These are phyloP conservation scores for Fusarium clavum DNA, from an alignment of 2,329 filamentous ascomycete species.

Conservation along the genomic window DNA sequence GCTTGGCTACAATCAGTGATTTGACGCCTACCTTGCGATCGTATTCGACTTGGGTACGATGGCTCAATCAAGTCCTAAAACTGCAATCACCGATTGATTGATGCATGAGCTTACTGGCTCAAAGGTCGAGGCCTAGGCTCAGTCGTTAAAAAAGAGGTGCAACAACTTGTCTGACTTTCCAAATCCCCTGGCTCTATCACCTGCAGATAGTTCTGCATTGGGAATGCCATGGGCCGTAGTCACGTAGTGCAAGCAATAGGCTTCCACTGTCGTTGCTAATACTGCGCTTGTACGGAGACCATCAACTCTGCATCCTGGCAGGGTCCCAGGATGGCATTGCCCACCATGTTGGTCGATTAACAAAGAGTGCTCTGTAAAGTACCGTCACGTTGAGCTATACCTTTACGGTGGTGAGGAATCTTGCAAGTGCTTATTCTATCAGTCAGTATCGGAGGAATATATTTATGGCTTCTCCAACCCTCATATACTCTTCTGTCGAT, in stretches of 20 bases:
- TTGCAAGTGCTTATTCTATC: conserved; percentile 23
- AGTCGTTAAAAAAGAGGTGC: not conserved
- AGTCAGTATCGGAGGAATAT: conserved; percentile 57
- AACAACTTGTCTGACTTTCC: conserved; percentile 24
- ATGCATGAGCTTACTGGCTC: conserved; percentile 20
- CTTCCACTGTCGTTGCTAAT: not conserved
- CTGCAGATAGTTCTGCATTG: conserved; percentile 43
- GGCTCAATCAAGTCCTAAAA: conserved; percentile 21
- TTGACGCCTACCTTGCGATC: conserved; percentile 9
- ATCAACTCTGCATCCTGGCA: conserved; percentile 23
- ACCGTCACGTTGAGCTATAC: not conserved
- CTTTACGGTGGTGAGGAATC: not conserved
- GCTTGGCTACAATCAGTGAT: not conserved
- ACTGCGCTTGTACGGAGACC: conserved; percentile 24
- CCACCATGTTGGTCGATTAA: conserved; percentile 30
- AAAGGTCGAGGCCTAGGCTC: conserved; percentile 22
- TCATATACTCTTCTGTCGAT: not conserved
- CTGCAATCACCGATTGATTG: conserved; percentile 34
- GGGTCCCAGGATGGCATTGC: conserved; percentile 38
- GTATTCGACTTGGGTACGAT: conserved; percentile 7
- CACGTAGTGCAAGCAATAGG: conserved; percentile 25
- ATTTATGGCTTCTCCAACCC: not conserved
- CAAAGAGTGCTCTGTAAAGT: not conserved
- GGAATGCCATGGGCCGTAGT: conserved; percentile 44
- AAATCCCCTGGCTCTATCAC: conserved; percentile 26